Percentiles rank a stretch among this genome's conserved stretches.
These are phyloP conservation scores for Spirogloea muscicola DNA, from an alignment of 139 green algal genomes.

Conservation along the genomic window DNA sequence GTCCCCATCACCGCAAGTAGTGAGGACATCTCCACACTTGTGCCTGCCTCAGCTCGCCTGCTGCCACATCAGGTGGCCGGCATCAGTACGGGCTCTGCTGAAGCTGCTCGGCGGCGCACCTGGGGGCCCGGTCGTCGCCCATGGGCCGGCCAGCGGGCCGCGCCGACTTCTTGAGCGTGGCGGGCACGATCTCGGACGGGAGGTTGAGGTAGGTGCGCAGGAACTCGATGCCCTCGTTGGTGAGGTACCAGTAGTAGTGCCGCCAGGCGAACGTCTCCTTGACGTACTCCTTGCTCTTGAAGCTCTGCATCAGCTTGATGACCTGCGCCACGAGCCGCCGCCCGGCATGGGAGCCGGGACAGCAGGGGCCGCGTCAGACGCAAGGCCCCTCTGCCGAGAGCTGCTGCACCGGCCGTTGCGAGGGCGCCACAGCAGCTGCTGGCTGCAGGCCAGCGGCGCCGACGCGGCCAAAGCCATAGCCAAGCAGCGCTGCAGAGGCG, in stretches of 20 bases:
- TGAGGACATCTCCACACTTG: neutral
- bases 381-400: neutral
- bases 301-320: constrained; percentile 97
- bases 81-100: neutral
- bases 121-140: constrained; percentile 7
- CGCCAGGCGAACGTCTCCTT: constrained; percentile 96
- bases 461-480: too few relatives aligned
- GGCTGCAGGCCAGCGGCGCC: too few relatives aligned
- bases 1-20: neutral
- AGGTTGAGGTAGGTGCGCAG: constrained; percentile 98
- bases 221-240: constrained; percentile 95
- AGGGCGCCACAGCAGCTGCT: too few relatives aligned
- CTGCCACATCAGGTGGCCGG: neutral
- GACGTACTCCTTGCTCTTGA: constrained; percentile 92
- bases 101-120: neutral
- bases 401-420: too few relatives aligned
- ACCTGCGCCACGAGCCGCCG: constrained; percentile 97
- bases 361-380: too few relatives aligned
- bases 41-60: neutral
- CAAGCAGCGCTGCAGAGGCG: too few relatives aligned
- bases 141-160: constrained; percentile 60
- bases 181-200: constrained; percentile 74
- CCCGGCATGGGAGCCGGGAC: too few relatives aligned
- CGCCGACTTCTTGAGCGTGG: constrained; percentile 85
- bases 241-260: constrained; percentile 98